Conservation (phyloP, 805 yeast species). For the Metschnikowia corniflorae region DNA sequence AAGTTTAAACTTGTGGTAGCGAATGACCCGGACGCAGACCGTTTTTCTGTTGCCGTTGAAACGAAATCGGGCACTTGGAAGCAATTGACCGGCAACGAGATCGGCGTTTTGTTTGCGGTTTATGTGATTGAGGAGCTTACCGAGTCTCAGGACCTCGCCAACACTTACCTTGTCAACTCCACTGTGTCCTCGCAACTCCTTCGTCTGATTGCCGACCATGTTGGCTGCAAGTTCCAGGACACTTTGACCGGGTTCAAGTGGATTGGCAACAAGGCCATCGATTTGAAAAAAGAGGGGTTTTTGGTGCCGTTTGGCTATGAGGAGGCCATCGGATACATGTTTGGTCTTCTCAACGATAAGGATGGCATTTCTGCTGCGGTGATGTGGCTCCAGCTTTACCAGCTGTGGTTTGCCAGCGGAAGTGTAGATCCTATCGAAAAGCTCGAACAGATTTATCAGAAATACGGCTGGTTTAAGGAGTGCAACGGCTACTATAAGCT, state of each 20-base stretch:
- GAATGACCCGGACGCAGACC: constrained; percentile 96
- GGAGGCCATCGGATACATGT: constrained; percentile 96
- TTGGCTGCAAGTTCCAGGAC: constrained; percentile 65
- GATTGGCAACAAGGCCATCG: constrained; percentile 89
- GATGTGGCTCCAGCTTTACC: constrained; percentile 69
- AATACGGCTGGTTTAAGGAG: constrained; percentile 80
- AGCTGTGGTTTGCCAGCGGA: constrained; percentile 43
- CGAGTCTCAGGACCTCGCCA: constrained; percentile 22
- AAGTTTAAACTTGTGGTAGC: constrained; percentile 64
- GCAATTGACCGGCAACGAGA: constrained; percentile 88
- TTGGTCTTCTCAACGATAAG: constrained; percentile 77
- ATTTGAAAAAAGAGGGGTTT: constrained; percentile 59
- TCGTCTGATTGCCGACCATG: constrained; percentile 56
- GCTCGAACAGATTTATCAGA: constrained; percentile 54
- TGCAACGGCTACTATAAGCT: constrained; percentile 82
- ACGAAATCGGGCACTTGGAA: constrained; percentile 48
- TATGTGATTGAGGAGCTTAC: constrained; percentile 43
- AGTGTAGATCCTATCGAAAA: constrained; percentile 44
- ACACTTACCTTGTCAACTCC: constrained; percentile 68
- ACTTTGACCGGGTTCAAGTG: constrained; percentile 96
- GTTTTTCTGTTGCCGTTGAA: constrained; percentile 79
- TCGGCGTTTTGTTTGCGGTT: constrained; percentile 80
- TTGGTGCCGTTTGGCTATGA: constrained; percentile 87
- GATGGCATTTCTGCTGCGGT: constrained; percentile 85
- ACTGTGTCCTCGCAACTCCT: constrained; percentile 90